phyloP scores from a whole-genome alignment of 75 land plant species.

The Pinus tabuliformis region DNA sequence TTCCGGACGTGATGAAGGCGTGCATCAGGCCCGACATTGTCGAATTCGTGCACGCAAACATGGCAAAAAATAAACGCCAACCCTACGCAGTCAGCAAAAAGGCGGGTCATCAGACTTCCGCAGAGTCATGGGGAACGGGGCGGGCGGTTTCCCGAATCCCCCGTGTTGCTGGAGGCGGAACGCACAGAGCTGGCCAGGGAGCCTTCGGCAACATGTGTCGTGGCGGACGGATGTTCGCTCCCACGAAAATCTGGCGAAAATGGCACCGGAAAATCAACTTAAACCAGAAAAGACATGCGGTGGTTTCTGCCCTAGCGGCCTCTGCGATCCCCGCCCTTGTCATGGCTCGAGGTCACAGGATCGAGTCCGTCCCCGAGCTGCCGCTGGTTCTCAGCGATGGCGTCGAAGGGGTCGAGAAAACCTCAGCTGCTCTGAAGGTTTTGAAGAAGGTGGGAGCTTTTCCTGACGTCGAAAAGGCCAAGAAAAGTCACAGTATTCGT shows the following conservation, averaged over 20 bases:
- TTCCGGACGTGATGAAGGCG: slow-evolving; percentile 54
- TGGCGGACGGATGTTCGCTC: slow-evolving; percentile 72
- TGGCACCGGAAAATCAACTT: slow-evolving; percentile 70
- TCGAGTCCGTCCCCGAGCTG: slow-evolving; percentile 58
- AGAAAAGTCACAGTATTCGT: slow-evolving; percentile 41
- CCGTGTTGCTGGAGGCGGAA: slow-evolving; percentile 69
- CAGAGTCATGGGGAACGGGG: slow-evolving; percentile 77
- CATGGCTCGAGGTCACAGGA: slow-evolving; percentile 55
- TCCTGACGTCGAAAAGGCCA: slow-evolving; percentile 62
- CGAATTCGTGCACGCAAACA: slow-evolving; percentile 40
- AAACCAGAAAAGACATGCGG: slow-evolving; percentile 49
- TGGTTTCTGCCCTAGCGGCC: slow-evolving; percentile 62
- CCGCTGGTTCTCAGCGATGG: slow-evolving; percentile 53
- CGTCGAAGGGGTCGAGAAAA: slow-evolving; percentile 52
- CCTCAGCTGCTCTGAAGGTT: slow-evolving; percentile 52
- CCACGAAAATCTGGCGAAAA: slow-evolving; percentile 65
- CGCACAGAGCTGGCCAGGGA: slow-evolving; percentile 74
- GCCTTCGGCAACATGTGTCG: slow-evolving; percentile 79
- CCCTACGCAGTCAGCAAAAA: slow-evolving; percentile 54
- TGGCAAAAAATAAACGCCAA: slow-evolving; percentile 61
- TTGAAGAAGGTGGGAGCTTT: slow-evolving; percentile 51
- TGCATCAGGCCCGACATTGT: slow-evolving; percentile 65
- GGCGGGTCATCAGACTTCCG: slow-evolving; percentile 72
- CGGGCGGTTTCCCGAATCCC: slow-evolving; percentile 70
- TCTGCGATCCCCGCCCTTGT: slow-evolving; percentile 59